A percentile compares a stretch with the other conserved stretches of the same genome.
These are phyloP conservation scores for Termitomyces sp. DNA, from an alignment of 768 basidiomycete species.

Conservation along the genomic window DNA sequence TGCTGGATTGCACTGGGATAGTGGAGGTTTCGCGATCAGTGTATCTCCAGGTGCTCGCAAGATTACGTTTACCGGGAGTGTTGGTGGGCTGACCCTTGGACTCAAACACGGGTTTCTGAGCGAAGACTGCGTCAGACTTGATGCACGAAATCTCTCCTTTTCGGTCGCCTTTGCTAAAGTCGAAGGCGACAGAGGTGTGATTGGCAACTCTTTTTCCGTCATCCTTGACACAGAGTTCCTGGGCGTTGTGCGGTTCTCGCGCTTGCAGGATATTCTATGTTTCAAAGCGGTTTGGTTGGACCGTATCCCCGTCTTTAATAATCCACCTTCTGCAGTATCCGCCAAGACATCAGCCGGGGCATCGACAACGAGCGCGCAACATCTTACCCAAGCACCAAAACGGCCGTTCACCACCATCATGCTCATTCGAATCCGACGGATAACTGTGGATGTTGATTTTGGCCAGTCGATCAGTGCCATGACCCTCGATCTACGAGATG, in stretches of 20 bases:
- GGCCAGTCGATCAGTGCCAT: slow-evolving; percentile 79
- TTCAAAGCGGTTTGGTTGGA: slow-evolving; percentile 96
- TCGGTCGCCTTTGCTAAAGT: slow-evolving; percentile 63
- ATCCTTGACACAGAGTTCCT: slow-evolving; percentile 83
- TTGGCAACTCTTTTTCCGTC: slow-evolving; percentile 57
- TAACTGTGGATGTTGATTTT: slow-evolving; percentile 74
- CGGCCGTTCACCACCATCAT: slow-evolving; percentile 55
- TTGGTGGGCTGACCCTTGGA: slow-evolving; percentile 76
- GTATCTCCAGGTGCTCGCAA: slow-evolving; percentile 69
- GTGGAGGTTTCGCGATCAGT: slow-evolving; percentile 83
- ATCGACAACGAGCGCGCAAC: slow-evolving; percentile 12
- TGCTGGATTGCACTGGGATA: slow-evolving; percentile 87
- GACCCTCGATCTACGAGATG: slow-evolving; percentile 57
- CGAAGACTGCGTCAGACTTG: slow-evolving; percentile 74
- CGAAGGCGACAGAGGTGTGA: slow-evolving; percentile 26
- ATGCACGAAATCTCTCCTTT: slow-evolving; percentile 79
- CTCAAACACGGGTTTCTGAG: slow-evolving; percentile 83
- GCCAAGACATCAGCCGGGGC: slow-evolving; percentile 17
- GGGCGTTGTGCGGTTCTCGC: slow-evolving; percentile 74
- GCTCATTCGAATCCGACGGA: slow-evolving; percentile 65
- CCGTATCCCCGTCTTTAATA: slow-evolving; percentile 71
- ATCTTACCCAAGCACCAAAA: slow-evolving; percentile 15
- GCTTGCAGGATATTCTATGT: slow-evolving; percentile 87
- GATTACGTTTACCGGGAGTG: slow-evolving; percentile 68
- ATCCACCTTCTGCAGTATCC: slow-evolving; percentile 20